Evolutionary conservation across 1,284 basidiomycete species (phyloP), one percentile per base, ranked within the genome.

Genomic region (Entoloma clypeatum): DNA sequence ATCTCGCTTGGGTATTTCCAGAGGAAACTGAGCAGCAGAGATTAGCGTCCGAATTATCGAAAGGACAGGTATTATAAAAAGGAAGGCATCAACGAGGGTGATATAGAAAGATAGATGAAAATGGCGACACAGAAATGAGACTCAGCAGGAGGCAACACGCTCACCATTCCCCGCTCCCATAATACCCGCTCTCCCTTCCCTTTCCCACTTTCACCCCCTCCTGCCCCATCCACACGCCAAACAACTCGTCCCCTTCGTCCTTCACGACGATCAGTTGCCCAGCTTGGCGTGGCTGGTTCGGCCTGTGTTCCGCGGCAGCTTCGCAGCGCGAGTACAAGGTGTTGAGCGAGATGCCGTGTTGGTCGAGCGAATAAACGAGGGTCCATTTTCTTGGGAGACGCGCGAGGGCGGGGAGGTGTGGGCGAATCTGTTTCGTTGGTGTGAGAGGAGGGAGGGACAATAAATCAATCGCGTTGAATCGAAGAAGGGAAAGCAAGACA

Each of bases 271-370:
- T 36, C 23, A 72, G 33, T 45, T 62, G 60, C 3, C 67, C 67
- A 11, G 45, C 46, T 3, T 51, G 49, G 3, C 47, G 48, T 16
- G 50, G 33, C 0, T 35, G 43, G 8, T 53, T 50, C 6, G 52
- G 44, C 25, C 39, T 38, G 3, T 51, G 40, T 26, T 52, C 50
- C 27, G 51, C 46, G 4, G 52, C 45, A 4, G 64, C 55, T 59
- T 76, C 79, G 36, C 85, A 85, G 2, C 76, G 74, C 2, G 77
- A 56, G 58, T 94, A 95, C 1, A 98, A 74, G 0, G 95, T 97
- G 27, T 86, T 79, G 7, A 98, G 71, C 7, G 91, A 94, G 33
- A 94, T 92, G 0, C 95, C 95, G 50, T 98, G 90, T 59, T 97
- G 93, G 56, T 99, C 95, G 11, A 96, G 70, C 7, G 91, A 94